Conservation (phyloP, 2,329 filamentous ascomycete species). For the Leptographium lundbergii region DNA sequence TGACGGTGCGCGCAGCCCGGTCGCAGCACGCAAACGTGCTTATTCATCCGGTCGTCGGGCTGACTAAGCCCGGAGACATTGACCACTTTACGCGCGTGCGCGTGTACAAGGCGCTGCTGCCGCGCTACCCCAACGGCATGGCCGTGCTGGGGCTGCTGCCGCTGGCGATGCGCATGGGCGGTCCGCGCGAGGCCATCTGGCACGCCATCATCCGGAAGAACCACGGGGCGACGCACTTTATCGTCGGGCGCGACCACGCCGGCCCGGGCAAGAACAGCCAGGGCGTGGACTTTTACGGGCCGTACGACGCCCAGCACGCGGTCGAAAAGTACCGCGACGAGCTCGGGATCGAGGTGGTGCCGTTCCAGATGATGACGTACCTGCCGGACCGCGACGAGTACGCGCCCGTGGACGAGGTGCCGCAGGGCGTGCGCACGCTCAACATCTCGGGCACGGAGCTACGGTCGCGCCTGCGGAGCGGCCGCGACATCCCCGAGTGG, state of each 20-base stretch:
- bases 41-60: constrained; percentile 95
- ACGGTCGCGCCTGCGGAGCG: constrained; percentile 77
- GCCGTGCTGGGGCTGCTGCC: constrained; percentile 89
- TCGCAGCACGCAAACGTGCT: constrained; percentile 95
- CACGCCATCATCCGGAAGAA: constrained; percentile 99
- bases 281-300: constrained; percentile 93
- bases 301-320: constrained; percentile 91
- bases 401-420: constrained; percentile 80
- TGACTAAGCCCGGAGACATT: constrained; percentile 98
- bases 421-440: constrained; percentile 68
- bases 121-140: constrained; percentile 98
- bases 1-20: constrained; percentile 93
- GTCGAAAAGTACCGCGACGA: constrained; percentile 95
- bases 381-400: constrained; percentile 96
- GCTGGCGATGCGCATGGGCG: constrained; percentile 98
- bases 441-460: constrained; percentile 87
- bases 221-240: constrained; percentile 97
- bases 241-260: constrained; percentile 95
- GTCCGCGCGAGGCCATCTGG: constrained; percentile 96
- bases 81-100: constrained; percentile 99
- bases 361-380: constrained; percentile 99
- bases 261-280: constrained; percentile 97
- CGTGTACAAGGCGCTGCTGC: constrained; percentile 93
- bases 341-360: constrained; percentile 96
- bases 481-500: constrained; percentile 95